Percentiles rank a stretch among this genome's conserved stretches.
Evolutionary conservation across 139 green algal genomes (phyloP).

Genomic region (Bryopsis sp.): DNA sequence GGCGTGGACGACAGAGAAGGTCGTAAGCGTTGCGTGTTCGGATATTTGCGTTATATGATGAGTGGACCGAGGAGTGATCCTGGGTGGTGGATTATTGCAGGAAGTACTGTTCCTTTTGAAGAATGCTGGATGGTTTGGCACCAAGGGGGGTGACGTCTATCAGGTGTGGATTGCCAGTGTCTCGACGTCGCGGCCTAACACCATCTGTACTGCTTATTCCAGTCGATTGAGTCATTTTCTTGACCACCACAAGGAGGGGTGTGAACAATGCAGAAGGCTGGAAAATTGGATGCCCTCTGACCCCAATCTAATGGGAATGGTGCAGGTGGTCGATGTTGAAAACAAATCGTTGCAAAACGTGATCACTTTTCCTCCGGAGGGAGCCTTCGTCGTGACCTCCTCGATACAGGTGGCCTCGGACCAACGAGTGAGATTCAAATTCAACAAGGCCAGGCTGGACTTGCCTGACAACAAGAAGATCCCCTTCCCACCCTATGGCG

Average conservation of each 20-base stretch:
- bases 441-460: constrained; percentile 49
- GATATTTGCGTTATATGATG: not conserved
- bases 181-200: too few relatives aligned
- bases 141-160: constrained; percentile 62
- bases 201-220: not conserved
- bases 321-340: constrained; percentile 72
- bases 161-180: constrained; percentile 37
- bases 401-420: constrained; percentile 30
- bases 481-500: constrained; percentile 62
- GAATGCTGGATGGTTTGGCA: constrained; percentile 66
- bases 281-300: not conserved
- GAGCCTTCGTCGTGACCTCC: constrained; percentile 71
- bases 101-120: constrained; percentile 79
- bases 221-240: not conserved
- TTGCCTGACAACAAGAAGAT: constrained; percentile 31
- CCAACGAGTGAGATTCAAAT: constrained; percentile 58
- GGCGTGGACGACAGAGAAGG: constrained; percentile 72
- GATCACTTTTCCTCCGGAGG: constrained; percentile 77
- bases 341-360: constrained; percentile 64
- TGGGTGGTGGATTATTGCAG: constrained; percentile 26
- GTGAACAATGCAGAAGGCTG: not conserved
- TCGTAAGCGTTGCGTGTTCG: not conserved
- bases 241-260: not conserved
- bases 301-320: not conserved
- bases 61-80: not conserved